Evolutionary conservation across 192 early-diverging fungal species (phyloP).

Genomic region (Backusella morwellensis): DNA sequence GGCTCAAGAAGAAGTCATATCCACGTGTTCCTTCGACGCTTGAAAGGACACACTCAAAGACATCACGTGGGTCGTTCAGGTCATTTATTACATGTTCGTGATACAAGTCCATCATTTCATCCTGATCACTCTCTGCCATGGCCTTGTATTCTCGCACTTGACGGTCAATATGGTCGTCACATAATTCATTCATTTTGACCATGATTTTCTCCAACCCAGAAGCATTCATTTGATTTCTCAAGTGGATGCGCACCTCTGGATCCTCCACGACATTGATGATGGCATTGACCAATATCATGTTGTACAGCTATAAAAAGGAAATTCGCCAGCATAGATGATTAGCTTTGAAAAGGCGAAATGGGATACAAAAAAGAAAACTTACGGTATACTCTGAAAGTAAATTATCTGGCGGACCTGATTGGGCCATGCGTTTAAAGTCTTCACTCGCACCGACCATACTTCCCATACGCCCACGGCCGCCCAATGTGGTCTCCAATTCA

Average conservation of each 20-base stretch:
- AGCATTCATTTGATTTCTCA: constrained; percentile 69
- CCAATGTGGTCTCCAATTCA: constrained; percentile 63
- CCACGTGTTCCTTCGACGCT: constrained; percentile 71
- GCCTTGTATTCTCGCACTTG: constrained; percentile 30
- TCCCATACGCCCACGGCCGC: constrained; percentile 77
- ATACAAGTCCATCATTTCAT: constrained; percentile 63
- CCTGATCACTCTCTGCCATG: constrained; percentile 44
- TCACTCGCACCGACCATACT: constrained; percentile 74
- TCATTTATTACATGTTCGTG: constrained; percentile 69
- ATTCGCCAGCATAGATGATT: not conserved
- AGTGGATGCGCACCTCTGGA: constrained; percentile 69
- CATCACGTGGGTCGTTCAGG: constrained; percentile 73
- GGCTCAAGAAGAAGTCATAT: constrained; percentile 72
- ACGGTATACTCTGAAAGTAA: constrained; percentile 73
- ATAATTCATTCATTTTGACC: constrained; percentile 50
- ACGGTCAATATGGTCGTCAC: constrained; percentile 43
- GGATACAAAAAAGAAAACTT: not conserved
- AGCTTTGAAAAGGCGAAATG: not conserved
- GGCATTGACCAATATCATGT: constrained; percentile 76
- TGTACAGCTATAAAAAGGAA: constrained; percentile 51
- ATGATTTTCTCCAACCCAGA: constrained; percentile 68
- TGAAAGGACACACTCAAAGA: constrained; percentile 68
- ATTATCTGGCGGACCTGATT: constrained; percentile 55
- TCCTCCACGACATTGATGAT: constrained; percentile 74
- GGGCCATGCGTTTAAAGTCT: constrained; percentile 64